These are phyloP conservation scores for Annona cherimola DNA, from an alignment of 164 flowering plant genomes.

Conservation along the genomic window DNA sequence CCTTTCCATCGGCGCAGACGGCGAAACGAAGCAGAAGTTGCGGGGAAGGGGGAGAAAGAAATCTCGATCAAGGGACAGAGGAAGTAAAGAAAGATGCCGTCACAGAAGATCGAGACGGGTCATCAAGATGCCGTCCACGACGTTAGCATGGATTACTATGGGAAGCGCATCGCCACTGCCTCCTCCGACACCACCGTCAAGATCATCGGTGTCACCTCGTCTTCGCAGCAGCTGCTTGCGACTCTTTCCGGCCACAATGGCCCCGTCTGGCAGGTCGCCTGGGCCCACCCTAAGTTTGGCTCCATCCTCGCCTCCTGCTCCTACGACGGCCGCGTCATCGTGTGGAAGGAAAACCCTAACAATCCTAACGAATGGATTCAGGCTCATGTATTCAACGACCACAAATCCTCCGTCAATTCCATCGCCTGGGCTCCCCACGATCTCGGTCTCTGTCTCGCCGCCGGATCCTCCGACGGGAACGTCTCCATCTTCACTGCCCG, in stretches of 20 bases:
- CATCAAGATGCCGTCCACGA: conserved; percentile 34
- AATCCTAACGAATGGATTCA: conserved; percentile 37
- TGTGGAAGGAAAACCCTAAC: conserved; percentile 38
- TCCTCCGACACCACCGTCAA: conserved; percentile 41
- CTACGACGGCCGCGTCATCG: conserved; percentile 37
- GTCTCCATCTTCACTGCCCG: conserved; percentile 34
- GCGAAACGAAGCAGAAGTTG: neutral
- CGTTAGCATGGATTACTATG: conserved; percentile 49
- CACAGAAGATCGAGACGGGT: conserved; percentile 39
- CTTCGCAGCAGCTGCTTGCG: conserved; percentile 35
- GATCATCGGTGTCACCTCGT: conserved; percentile 34
- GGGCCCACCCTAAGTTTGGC: conserved; percentile 54
- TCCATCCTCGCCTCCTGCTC: conserved; percentile 45
- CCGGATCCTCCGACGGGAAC: conserved; percentile 49
- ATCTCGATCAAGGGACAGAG: neutral
- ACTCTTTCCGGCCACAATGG: conserved; percentile 41
- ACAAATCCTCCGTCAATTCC: conserved; percentile 43
- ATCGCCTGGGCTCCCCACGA: conserved; percentile 51
- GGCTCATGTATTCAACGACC: conserved; percentile 36
- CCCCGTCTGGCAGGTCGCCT: conserved; percentile 47
- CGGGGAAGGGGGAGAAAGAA: neutral
- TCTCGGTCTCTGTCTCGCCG: conserved; percentile 40
- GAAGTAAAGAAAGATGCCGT: conserved; percentile 24
- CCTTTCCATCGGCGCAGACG: neutral
- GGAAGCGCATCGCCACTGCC: conserved; percentile 49